Conservation (phyloP, 164 flowering plant species). For the Berberis thunbergii region DNA sequence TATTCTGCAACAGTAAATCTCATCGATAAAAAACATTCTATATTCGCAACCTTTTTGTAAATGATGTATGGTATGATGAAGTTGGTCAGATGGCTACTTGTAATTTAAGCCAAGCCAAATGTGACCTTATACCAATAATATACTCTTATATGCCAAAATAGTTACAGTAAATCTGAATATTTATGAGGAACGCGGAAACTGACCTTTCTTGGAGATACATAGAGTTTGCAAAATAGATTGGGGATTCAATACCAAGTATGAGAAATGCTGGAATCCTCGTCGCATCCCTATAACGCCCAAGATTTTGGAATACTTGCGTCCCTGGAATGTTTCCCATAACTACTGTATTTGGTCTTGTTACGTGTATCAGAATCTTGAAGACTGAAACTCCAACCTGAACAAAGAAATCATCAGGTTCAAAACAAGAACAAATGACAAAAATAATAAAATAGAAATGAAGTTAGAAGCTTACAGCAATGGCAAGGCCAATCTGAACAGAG, state of each 20-base stretch:
- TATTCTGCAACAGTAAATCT: conserved; percentile 34
- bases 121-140: not conserved
- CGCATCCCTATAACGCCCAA: conserved; percentile 55
- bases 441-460: not conserved
- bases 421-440: not conserved
- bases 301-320: conserved; percentile 56
- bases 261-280: conserved; percentile 57
- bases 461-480: conserved; percentile 26
- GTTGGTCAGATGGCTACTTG: too few species aligned
- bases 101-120: too few species aligned
- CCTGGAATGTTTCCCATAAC: conserved; percentile 71
- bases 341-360: conserved; percentile 74
- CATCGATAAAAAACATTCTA: too few species aligned
- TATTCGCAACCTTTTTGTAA: too few species aligned
- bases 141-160: not conserved
- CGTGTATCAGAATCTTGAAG: conserved; percentile 77
- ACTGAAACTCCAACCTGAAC: conserved; percentile 85
- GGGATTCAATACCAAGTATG: conserved; percentile 73
- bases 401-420: not conserved
- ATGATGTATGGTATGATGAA: too few species aligned
- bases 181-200: not conserved
- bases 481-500: conserved; percentile 31
- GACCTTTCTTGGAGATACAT: conserved; percentile 92
- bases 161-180: not conserved
- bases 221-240: conserved; percentile 84